Evolutionary conservation across 2,329 filamentous ascomycete genomes (phyloP).

Genomic region (Nigrospora oryzae): DNA sequence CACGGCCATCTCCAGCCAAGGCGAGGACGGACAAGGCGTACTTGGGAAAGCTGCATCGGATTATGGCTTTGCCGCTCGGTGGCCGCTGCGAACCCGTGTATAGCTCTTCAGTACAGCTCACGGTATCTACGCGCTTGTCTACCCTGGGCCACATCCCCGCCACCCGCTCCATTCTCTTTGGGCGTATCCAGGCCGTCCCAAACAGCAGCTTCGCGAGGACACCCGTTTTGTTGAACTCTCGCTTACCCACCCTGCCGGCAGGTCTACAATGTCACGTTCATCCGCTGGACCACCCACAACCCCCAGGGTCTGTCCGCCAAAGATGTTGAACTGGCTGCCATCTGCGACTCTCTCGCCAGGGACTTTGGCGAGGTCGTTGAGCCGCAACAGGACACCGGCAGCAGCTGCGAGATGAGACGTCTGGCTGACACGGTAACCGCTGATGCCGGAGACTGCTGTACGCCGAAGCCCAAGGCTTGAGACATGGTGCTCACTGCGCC

Average conservation of each 20-base stretch:
- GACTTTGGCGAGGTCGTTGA: conserved; percentile 46
- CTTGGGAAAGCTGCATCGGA: too few species aligned
- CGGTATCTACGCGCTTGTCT: too few species aligned
- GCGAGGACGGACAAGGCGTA: too few species aligned
- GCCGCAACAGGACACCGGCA: conserved; percentile 7
- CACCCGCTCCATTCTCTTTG: too few species aligned
- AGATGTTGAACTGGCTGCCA: conserved; percentile 52
- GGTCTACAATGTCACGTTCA: conserved; percentile 63
- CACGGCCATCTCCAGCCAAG: neutral
- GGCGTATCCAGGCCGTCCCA: too few species aligned
- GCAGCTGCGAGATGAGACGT: conserved; percentile 26
- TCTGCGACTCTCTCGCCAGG: conserved; percentile 51
- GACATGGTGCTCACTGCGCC: neutral
- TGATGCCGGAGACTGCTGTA: conserved; percentile 45
- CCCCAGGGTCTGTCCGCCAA: conserved; percentile 56
- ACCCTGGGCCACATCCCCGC: too few species aligned
- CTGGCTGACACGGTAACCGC: conserved; percentile 37
- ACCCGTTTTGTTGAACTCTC: too few species aligned
- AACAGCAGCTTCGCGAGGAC: too few species aligned
- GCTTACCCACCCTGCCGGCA: conserved; percentile 14
- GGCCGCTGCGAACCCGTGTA: too few species aligned
- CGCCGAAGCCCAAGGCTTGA: conserved; percentile 26
- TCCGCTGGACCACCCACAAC: conserved; percentile 67
- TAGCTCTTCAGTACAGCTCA: too few species aligned
- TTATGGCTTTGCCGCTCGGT: too few species aligned